Evolutionary conservation across 208 protist genomes (phyloP), one percentile per base, ranked within the genome.

Genomic region (Crithidia mellificae): DNA sequence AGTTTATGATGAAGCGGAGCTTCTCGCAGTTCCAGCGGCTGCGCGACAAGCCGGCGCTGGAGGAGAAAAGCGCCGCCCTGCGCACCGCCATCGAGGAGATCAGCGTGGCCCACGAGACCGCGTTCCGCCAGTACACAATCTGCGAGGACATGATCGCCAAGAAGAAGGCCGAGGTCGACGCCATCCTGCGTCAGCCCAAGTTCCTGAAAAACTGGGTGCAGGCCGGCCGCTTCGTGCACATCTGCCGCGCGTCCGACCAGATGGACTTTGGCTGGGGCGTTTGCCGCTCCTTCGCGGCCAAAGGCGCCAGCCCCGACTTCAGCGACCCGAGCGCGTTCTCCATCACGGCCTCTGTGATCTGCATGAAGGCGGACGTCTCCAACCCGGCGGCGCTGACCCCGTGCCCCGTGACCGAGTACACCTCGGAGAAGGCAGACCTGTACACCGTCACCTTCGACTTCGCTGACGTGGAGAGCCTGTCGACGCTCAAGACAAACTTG

Each of bases 21-120:
- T 99, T 99, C 86, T 91, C 93, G 24, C 98, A 99, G 76, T 99
- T 98, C 78, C 98, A 99, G 82, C 83, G 88, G 32, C 87, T 99
- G 54, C 78, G 80, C 24, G 72, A 96, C 46, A 74, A 91, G 43
- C 97, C 96, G 6, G 76, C 69, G 19, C 66, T 98, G 25, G 84
- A 98, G 63, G 79, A 82, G 55, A 78, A 87, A 53, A 70, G 77
- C 11, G 67, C 68, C 1, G 81, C 72, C n/a, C 75, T 98, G 29
- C 68, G 83, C 25, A 70, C 43, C 19, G 51, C 85, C 20, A 95
- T 95, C 59, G 70, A 77, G 0, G 74, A 67, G 30, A 93, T 96
- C 57, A 51, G 72, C 22, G 77, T 95, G 4, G 77, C 85, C 29
- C 49, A 95, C 32, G 89, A 95, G 64, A 80, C 91, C 20, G 78